Conservation (phyloP, 768 basidiomycete genomes). For the Mycena capillaripes region DNA sequence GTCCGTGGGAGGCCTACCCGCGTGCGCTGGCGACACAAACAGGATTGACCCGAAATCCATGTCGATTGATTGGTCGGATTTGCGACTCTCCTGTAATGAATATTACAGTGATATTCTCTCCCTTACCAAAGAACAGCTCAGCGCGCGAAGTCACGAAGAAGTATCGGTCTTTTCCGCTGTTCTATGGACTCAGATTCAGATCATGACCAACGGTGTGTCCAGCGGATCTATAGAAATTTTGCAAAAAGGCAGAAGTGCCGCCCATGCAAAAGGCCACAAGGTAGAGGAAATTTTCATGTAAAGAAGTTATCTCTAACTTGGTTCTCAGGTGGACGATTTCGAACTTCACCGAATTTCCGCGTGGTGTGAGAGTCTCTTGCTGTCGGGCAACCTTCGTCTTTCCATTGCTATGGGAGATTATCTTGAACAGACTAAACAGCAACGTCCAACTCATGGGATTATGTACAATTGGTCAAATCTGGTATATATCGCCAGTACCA, state of each 20-base stretch:
- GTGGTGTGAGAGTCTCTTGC: conserved; percentile 66
- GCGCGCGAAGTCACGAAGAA: conserved; percentile 74
- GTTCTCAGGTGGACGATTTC: conserved; percentile 58
- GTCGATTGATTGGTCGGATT: conserved; percentile 62
- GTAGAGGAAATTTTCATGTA: background rate
- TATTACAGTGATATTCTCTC: conserved; percentile 63
- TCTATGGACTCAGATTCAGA: conserved; percentile 78
- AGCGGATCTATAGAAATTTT: conserved; percentile 74
- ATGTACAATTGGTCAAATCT: conserved; percentile 80
- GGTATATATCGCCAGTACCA: conserved; percentile 69
- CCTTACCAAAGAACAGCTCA: conserved; percentile 61
- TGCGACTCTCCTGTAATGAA: conserved; percentile 71
- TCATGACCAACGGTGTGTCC: conserved; percentile 75
- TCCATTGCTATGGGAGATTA: conserved; percentile 68
- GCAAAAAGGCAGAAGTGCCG: conserved; percentile 47
- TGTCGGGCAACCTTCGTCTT: conserved; percentile 53
- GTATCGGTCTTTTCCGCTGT: conserved; percentile 69
- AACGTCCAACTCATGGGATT: conserved; percentile 58
- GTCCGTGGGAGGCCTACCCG: conserved; percentile 44
- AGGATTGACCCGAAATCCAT: conserved; percentile 60
- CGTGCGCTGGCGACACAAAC: conserved; percentile 53
- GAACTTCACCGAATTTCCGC: conserved; percentile 69
- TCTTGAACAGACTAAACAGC: conserved; percentile 61
- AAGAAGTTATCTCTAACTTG: too few relatives aligned
- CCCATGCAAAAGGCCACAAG: conserved; percentile 46